Conservation (phyloP, 352 stramenopile species). For the Phytophthora crassamura region DNA sequence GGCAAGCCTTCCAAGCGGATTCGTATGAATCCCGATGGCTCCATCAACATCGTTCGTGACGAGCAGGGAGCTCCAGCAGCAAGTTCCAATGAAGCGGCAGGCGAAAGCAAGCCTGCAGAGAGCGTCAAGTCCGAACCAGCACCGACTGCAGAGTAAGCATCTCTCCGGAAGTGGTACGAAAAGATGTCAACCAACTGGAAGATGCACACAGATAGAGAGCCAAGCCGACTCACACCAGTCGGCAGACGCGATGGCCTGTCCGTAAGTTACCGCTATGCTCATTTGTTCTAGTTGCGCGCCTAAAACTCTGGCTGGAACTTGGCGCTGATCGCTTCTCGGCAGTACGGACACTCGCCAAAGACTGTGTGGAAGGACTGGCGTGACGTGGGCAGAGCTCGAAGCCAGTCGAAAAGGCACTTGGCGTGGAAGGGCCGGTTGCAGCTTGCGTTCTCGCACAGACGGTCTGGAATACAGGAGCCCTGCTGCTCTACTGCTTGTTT, state of each 20-base stretch:
- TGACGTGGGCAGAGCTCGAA: constrained; percentile 88
- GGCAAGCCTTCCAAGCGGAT: constrained; percentile 62
- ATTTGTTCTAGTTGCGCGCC: constrained; percentile 16
- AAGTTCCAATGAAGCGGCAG: constrained; percentile 2
- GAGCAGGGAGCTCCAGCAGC: constrained; percentile 1
- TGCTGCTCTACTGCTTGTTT: constrained; percentile 3
- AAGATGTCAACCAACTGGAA: constrained; percentile 17
- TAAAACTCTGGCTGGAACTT: constrained; percentile 57
- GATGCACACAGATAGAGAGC: constrained; percentile 22
- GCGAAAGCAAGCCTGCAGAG: constrained; percentile 22
- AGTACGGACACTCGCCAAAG: constrained; percentile 93
- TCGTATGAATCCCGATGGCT: constrained; percentile 67
- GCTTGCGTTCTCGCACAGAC: constrained; percentile 84
- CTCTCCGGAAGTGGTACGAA: constrained; percentile 13
- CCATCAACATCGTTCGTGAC: constrained; percentile 63
- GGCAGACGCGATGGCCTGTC: constrained; percentile 10
- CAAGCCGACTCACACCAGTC: constrained; percentile 7
- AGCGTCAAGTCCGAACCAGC: constrained; percentile 24
- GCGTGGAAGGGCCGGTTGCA: constrained; percentile 90
- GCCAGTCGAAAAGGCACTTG: constrained; percentile 90
- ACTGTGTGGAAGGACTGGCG: constrained; percentile 91
- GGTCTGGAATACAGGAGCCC: constrained; percentile 67
- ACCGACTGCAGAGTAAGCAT: constrained; percentile 28
- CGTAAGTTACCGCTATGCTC: constrained; percentile 28
- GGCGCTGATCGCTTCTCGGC: constrained; percentile 85